These are phyloP conservation scores for Ceratobasidium papillatum DNA, from an alignment of 1,284 basidiomycete species.

Conservation along the genomic window DNA sequence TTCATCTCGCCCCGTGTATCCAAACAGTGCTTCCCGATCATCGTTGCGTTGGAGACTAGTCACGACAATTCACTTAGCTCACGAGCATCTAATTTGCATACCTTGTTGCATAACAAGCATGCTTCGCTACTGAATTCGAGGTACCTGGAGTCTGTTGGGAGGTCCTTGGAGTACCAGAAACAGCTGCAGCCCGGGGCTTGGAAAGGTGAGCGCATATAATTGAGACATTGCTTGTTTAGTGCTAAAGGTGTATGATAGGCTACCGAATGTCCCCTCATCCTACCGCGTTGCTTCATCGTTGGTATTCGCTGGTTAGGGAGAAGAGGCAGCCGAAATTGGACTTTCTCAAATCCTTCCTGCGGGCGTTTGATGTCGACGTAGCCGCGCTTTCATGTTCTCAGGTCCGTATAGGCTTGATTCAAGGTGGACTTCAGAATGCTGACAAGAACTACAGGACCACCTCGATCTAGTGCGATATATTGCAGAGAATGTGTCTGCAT, in stretches of 20 bases:
- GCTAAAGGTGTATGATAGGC: constrained; percentile 56
- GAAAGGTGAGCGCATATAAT: constrained; percentile 56
- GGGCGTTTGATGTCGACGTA: constrained; percentile 78
- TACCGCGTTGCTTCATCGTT: constrained; percentile 80
- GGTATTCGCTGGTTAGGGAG: constrained; percentile 91
- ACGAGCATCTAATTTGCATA: constrained; percentile 83
- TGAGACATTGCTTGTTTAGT: constrained; percentile 5
- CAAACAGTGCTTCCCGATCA: constrained; percentile 84
- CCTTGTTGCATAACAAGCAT: constrained; percentile 87
- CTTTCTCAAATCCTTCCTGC: constrained; percentile 84
- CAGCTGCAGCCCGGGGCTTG: constrained; percentile 59
- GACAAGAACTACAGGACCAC: constrained; percentile 63
- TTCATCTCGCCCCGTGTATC: background rate
- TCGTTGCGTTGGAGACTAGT: constrained; percentile 93
- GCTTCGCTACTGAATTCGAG: constrained; percentile 88
- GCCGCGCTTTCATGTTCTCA: constrained; percentile 49
- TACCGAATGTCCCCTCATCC: constrained; percentile 68
- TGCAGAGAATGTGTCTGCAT: constrained; percentile 89
- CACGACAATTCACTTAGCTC: constrained; percentile 67
- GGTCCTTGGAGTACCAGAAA: constrained; percentile 85
- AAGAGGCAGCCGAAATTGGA: constrained; percentile 86
- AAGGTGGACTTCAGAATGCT: constrained; percentile 54
- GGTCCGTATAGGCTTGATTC: constrained; percentile 56
- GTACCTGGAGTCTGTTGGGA: constrained; percentile 79
- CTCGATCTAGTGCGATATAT: constrained; percentile 88